Evolutionary conservation across 352 stramenopile species (phyloP).

Genomic region (Proteromonas lacertae): DNA sequence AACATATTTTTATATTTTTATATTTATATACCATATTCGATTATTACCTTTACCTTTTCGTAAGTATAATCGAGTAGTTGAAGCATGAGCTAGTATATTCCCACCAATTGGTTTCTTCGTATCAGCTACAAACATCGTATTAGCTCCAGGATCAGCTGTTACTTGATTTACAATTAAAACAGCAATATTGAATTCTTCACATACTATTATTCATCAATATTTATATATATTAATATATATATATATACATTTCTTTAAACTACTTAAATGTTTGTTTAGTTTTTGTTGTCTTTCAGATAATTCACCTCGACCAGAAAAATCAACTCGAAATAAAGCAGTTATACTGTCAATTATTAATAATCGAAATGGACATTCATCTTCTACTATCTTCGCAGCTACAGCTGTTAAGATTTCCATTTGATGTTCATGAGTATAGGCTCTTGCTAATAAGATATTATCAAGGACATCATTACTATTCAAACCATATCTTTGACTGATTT

Average conservation of each 20-base stretch:
- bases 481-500: constrained; percentile 16
- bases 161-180: constrained; percentile 57
- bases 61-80: constrained; percentile 11
- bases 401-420: constrained; percentile 4
- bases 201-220: constrained; percentile 2
- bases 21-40: too few relatives aligned
- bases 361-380: constrained; percentile 26
- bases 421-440: constrained; percentile 11
- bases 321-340: constrained; percentile 33
- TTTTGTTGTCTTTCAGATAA: constrained; percentile 47
- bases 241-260: too few relatives aligned
- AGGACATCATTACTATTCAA: constrained; percentile 19
- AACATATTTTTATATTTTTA: too few relatives aligned
- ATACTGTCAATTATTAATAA: constrained; percentile 52
- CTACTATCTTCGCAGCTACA: constrained; percentile 12
- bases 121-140: constrained; percentile 30
- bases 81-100: constrained; percentile 12
- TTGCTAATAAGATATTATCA: constrained; percentile 60
- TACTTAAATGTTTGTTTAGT: constrained; percentile 31
- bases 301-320: constrained; percentile 38
- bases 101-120: constrained; percentile 40
- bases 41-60: constrained; percentile 57
- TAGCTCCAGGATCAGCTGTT: constrained; percentile 38
- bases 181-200: constrained; percentile 60
- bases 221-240: constrained; percentile 10